Evolutionary conservation across 2,329 filamentous ascomycete species (phyloP), one percentile per base, ranked within the genome.

Genomic region (Fusarium mexicanum): DNA sequence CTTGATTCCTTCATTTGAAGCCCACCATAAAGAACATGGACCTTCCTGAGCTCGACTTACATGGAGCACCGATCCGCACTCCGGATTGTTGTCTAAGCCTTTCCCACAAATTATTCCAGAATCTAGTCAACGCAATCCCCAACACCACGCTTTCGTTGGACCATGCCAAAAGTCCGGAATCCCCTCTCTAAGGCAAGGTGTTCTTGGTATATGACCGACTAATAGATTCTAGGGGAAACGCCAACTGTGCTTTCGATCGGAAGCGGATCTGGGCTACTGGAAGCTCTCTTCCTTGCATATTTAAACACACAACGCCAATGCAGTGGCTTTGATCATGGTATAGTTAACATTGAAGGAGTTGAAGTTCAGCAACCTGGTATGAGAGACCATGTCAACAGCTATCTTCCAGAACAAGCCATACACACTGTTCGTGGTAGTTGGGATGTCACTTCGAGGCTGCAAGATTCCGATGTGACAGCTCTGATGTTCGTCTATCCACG

Each of bases 401-500:
- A 80, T 60, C 76, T 80, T 4, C 76, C 77, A 16, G 78, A 80
- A 31, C 75, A 73, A 41, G 69, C 73, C 47, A 72, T 68, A 44
- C 74, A 71, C 64, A 79, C 75, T 8, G 82, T 83, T 7, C 73
- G 74, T 1, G 80, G 81, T 8, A 82, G 80, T 6, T 81, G 80
- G 80, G 74, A 79, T 0, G 38, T 82, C 3, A 75, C 76, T 2
- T 69, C 73, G 18, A 74, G 79, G 22, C 72, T 82, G 8, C 64
- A 41, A 12, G 77, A 79, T 33, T 55, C 75, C 1, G 71, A 72
- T 51, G 69, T 77, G 14, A 57, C 58, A 16, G 77, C 60, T 6
- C 63, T 82, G 47, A 61, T 83, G 65, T 83, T 83, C 65, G 76
- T 80, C 14, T 83, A 83, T 37, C 82, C 81, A 18, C 80, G 81